phyloP scores from a whole-genome alignment of 2,329 filamentous ascomycete species.

The Fonsecaea nubica region DNA sequence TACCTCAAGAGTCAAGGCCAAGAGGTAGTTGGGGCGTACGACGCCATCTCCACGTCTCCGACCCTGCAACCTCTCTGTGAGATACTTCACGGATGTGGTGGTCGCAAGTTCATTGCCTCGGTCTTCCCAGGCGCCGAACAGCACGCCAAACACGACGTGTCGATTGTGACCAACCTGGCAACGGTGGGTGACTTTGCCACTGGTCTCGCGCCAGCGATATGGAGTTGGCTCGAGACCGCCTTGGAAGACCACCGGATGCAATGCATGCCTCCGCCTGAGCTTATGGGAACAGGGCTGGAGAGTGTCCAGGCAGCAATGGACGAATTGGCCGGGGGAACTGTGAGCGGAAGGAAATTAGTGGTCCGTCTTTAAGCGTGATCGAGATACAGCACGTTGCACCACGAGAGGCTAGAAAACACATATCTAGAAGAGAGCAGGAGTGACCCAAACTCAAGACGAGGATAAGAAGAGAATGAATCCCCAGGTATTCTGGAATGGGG shows the following conservation, averaged over 20 bases:
- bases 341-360: constrained; percentile 12
- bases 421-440: background rate
- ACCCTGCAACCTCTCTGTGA: constrained; percentile 8
- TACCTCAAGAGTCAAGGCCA: background rate
- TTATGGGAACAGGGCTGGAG: constrained; percentile 7
- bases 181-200: background rate
- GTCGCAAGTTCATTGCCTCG: constrained; percentile 12
- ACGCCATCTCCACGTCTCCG: constrained; percentile 8
- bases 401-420: too few relatives aligned
- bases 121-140: constrained; percentile 12
- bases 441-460: too few relatives aligned
- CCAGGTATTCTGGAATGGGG: too few relatives aligned
- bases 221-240: constrained; percentile 7
- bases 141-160: constrained; percentile 2
- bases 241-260: constrained; percentile 2
- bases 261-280: constrained; percentile 6
- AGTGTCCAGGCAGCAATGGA: constrained; percentile 9
- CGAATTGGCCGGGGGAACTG: constrained; percentile 7
- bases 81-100: constrained; percentile 1
- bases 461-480: too few relatives aligned
- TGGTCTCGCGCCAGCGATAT: background rate
- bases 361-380: background rate
- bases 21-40: constrained; percentile 15
- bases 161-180: constrained; percentile 9
- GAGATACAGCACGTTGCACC: too few relatives aligned